These are phyloP conservation scores for Hsuehochloa calcarea DNA, from an alignment of 176 grass and related monocot genomes.

Conservation along the genomic window DNA sequence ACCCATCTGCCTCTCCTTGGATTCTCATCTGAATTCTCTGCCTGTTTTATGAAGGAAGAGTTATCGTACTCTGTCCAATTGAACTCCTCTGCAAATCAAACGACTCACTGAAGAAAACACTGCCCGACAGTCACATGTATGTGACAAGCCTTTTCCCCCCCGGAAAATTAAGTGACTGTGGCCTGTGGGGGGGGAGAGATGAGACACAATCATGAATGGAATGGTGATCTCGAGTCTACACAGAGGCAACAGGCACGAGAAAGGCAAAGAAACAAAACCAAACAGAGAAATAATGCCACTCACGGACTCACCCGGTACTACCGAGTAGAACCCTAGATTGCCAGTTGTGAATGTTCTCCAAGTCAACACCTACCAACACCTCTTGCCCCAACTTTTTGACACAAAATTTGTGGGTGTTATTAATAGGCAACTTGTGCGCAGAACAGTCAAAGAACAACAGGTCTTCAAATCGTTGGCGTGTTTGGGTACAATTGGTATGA, in stretches of 20 bases:
- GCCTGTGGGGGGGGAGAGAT: background rate
- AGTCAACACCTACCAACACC: constrained; percentile 40
- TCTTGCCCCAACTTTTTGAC: constrained; percentile 31
- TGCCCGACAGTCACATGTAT: background rate
- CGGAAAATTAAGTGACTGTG: background rate
- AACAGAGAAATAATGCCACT: background rate
- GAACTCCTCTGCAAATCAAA: background rate
- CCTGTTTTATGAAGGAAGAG: background rate
- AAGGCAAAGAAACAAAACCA: background rate
- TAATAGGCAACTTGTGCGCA: background rate
- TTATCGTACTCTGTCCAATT: background rate
- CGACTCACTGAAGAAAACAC: background rate
- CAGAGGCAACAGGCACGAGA: background rate
- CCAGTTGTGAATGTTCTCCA: constrained; percentile 12
- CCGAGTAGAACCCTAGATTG: background rate
- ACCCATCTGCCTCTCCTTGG: constrained; percentile 14
- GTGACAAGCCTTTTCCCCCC: background rate
- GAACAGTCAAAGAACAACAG: background rate
- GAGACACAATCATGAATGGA: constrained; percentile 17
- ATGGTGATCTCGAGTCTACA: background rate
- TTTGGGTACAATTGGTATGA: background rate
- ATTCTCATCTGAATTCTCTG: constrained; percentile 33
- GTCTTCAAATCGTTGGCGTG: constrained; percentile 17
- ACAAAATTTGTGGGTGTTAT: background rate
- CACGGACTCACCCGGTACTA: too few relatives aligned